phyloP scores from a whole-genome alignment of 441 rosid species.

The Populus hybrid region DNA sequence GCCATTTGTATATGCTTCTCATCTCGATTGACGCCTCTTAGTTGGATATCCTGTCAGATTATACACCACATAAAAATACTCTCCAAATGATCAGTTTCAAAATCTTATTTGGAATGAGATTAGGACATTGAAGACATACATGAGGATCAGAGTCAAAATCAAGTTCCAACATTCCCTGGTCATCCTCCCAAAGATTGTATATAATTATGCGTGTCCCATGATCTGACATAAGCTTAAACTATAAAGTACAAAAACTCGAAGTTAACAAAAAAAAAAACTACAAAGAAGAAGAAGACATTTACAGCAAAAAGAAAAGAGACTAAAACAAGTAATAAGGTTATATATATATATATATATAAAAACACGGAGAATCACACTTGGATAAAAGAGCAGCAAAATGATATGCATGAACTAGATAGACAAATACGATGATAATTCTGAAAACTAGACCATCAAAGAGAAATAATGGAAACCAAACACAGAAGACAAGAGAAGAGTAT shows the following conservation, averaged over 20 bases:
- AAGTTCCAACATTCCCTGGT: constrained; percentile 71
- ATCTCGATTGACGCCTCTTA: constrained; percentile 77
- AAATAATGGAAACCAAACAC: neutral
- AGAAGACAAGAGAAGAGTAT: neutral
- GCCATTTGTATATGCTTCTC: constrained; percentile 80
- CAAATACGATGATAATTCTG: too few relatives aligned
- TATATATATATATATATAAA: too few relatives aligned
- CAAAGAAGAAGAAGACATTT: neutral
- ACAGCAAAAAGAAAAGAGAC: neutral
- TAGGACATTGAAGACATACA: constrained; percentile 34
- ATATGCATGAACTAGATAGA: neutral
- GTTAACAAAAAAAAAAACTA: neutral
- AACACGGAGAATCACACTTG: neutral
- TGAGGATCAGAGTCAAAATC: constrained; percentile 70
- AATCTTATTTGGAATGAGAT: neutral
- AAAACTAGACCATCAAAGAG: neutral
- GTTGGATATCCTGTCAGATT: constrained; percentile 67
- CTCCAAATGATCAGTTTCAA: neutral
- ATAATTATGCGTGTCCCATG: constrained; percentile 80
- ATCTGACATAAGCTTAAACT: constrained; percentile 65
- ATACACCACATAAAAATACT: constrained; percentile 6
- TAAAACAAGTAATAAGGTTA: neutral
- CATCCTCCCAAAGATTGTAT: constrained; percentile 97
- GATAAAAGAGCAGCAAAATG: neutral
- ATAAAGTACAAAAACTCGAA: constrained; percentile 2